Base-by-base conservation (phyloP, 495 filamentous ascomycete species). In the Xylaria palmicola region DNA sequence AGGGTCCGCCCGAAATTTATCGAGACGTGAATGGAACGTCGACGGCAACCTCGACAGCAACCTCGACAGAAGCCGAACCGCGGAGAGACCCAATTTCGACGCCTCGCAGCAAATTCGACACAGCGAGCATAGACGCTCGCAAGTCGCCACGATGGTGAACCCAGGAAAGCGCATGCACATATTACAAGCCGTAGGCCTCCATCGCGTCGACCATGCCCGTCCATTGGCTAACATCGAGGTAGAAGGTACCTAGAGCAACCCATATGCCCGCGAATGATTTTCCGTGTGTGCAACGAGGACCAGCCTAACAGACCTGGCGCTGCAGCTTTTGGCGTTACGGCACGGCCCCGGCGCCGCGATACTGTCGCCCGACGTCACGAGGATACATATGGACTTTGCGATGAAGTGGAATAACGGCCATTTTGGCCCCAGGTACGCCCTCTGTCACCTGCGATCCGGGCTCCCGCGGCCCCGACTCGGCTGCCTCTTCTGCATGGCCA, bases 351-450 rank as follows among this genome's bases (percentile, higher is more conserved):
- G 93, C 36, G 93, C 94, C 22, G 88, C 88, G 15, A 77, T 90
- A 64, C 79, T 98, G 36, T 89, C 92, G 1, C 82, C 83, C 48
- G 86, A 93, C 63, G 86, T 98, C 51, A 88, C 89, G 58, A 81
- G 88, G 60, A 88, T 98, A 71, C 89, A 93, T 75, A 74, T 98
- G 69, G 85, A 89, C 64, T 97, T 96, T 72, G 86, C 88, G 13
- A 65, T 66, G 40, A 87, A 83, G 64, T 80, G 85, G 56, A 76
- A 84, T 17, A 81, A 81, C 30, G 90, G 90, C 22, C 90, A 96
- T 73, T 81, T 89, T 70, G 93, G 93, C 24, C 85, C 94, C 34
- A 88, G 90, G 89, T 91, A 75, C 52, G 79, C 62, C 17, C 20
- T 59, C 50, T 29, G 29, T 32, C 20, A 37, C 10, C 20, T 2